A percentile compares a stretch with the other conserved stretches of the same genome.
phyloP scores from a whole-genome alignment of 129 eudicot genomes.

The Flaveria brownii region DNA sequence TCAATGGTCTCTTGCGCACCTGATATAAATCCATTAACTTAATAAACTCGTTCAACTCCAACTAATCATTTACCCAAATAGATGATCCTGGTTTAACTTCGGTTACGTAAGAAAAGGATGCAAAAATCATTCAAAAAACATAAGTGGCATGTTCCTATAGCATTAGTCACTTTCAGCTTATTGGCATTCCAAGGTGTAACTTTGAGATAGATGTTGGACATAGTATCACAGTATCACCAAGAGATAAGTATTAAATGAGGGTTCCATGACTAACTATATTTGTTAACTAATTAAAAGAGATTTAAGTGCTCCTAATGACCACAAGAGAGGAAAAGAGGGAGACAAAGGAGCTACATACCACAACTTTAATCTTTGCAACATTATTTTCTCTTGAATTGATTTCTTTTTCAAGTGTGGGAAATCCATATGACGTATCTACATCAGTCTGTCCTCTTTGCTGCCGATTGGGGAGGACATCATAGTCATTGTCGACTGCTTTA shows the following conservation, averaged over 20 bases:
- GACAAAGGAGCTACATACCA: conserved; percentile 52
- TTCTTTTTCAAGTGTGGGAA: conserved; percentile 62
- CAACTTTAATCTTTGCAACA: conserved; percentile 97
- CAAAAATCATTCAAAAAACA: conserved; percentile 13
- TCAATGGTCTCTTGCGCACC: conserved; percentile 97
- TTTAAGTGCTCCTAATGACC: not conserved
- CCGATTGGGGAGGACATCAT: conserved; percentile 44
- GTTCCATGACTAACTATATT: conserved; percentile 8
- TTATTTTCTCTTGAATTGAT: conserved; percentile 70
- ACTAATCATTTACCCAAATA: conserved; percentile 13
- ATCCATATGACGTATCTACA: conserved; percentile 49
- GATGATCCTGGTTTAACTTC: not conserved
- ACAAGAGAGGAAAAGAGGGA: not conserved
- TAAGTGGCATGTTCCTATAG: conserved; percentile 11
- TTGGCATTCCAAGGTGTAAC: conserved; percentile 13
- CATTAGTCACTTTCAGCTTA: conserved; percentile 16
- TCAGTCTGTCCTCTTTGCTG: conserved; percentile 67
- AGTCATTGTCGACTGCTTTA: conserved; percentile 55
- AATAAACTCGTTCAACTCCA: conserved; percentile 5
- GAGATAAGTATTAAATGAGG: not conserved
- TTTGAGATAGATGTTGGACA: not conserved
- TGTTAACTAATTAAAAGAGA: not conserved
- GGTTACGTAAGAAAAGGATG: conserved; percentile 1
- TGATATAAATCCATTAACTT: conserved; percentile 29
- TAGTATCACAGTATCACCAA: not conserved